Conservation (phyloP, 2,329 filamentous ascomycete genomes). For the Xylaria multiplex region DNA sequence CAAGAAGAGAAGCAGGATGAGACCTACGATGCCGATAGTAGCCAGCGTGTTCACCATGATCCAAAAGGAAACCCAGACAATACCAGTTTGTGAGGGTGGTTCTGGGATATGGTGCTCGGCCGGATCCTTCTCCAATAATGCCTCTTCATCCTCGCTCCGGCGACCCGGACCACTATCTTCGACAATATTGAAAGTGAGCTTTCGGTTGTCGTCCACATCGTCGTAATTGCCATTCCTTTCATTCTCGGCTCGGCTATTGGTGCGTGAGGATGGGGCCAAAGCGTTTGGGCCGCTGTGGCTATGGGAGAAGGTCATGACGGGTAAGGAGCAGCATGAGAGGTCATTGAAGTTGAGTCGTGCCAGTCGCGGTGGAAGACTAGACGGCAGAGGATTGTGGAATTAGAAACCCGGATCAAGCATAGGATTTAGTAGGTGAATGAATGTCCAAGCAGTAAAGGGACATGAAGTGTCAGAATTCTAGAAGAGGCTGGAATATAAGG, state of each 20-base stretch:
- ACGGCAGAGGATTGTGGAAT: not conserved
- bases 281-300: conserved; percentile 32
- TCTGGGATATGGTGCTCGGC: conserved; percentile 47
- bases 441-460: conserved; percentile 5
- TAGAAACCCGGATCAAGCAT: conserved; percentile 9
- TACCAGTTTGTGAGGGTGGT: conserved; percentile 50
- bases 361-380: not conserved
- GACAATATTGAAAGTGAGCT: conserved; percentile 48
- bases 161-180: conserved; percentile 49
- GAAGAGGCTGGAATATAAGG: not conserved
- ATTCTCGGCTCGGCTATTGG: conserved; percentile 51
- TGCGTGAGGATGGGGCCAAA: conserved; percentile 51
- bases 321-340: conserved; percentile 20
- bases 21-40: conserved; percentile 69
- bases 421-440: conserved; percentile 14
- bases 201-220: conserved; percentile 47
- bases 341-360: conserved; percentile 11
- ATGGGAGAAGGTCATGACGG: conserved; percentile 42
- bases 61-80: conserved; percentile 60
- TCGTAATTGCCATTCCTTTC: conserved; percentile 46
- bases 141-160: conserved; percentile 55
- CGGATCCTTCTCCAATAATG: conserved; percentile 51
- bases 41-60: conserved; percentile 70
- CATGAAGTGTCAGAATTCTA: conserved; percentile 4
- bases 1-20: not conserved